Conservation (phyloP, 225 moss, liverwort and hornwort genomes). For the Physcomitrellopsis africana region DNA sequence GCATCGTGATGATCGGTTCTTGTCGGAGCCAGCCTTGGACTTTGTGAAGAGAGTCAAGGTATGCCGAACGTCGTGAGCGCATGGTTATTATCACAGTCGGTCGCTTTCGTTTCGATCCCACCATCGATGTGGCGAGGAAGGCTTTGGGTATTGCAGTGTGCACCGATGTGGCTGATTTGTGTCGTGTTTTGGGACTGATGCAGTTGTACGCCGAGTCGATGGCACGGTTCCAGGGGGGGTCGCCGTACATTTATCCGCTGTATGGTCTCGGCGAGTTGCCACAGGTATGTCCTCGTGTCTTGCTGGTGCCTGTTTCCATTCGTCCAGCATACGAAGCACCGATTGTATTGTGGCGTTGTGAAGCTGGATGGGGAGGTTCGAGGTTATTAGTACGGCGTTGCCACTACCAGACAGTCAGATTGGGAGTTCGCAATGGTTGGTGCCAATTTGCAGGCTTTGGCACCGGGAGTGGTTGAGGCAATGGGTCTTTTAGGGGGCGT, state of each 20-base stretch:
- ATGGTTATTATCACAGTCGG: not conserved
- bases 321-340: not conserved
- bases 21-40: constrained; percentile 64
- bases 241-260: constrained; percentile 76
- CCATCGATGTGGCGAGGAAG: not conserved
- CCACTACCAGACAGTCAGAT: not conserved
- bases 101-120: not conserved
- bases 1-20: constrained; percentile 66
- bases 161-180: not conserved
- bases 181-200: not conserved
- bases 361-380: not conserved
- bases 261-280: constrained; percentile 79
- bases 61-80: not conserved
- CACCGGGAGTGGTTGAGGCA: not conserved
- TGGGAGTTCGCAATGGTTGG: not conserved
- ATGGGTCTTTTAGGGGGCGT: not conserved
- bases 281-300: constrained; percentile 47
- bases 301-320: not conserved
- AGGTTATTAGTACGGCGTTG: not conserved
- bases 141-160: not conserved
- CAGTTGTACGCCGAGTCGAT: constrained; percentile 81
- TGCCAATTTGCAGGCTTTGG: not conserved
- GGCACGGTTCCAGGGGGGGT: constrained; percentile 77
- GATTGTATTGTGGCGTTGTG: not conserved
- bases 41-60: constrained; percentile 74